These are phyloP conservation scores for Furcasterigmium furcatum DNA, from an alignment of 2,329 filamentous ascomycete species.

Conservation along the genomic window DNA sequence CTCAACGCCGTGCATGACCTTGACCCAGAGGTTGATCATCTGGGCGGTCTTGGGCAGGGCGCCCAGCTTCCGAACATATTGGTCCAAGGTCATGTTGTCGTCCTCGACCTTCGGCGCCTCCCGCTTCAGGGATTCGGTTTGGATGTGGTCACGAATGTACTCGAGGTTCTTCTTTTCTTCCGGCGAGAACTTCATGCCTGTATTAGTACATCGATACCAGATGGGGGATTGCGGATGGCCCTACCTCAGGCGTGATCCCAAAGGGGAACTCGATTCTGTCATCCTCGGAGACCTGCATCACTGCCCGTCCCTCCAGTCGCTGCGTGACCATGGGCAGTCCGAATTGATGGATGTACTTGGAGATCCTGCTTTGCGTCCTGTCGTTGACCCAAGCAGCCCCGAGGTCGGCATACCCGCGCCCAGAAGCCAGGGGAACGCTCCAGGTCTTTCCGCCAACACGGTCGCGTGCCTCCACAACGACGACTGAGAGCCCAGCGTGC, in stretches of 20 bases:
- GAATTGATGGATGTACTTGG: slow-evolving; percentile 11
- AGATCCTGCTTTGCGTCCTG: slow-evolving; percentile 16
- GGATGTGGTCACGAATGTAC: slow-evolving; percentile 28
- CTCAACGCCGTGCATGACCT: slow-evolving; percentile 32
- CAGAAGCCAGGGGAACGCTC: slow-evolving; percentile 14
- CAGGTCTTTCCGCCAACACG: slow-evolving; percentile 38
- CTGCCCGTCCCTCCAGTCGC: slow-evolving; percentile 20
- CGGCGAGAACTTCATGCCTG: slow-evolving; percentile 17
- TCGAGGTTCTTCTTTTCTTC: slow-evolving; percentile 29
- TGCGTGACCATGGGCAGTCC: slow-evolving; percentile 24
- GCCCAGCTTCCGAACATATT: slow-evolving; percentile 28
- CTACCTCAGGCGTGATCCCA: slow-evolving; percentile 25
- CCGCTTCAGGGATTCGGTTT: slow-evolving; percentile 22
- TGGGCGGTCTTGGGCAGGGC: slow-evolving; percentile 21
- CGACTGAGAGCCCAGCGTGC: slow-evolving; percentile 23
- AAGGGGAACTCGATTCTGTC: slow-evolving; percentile 23
- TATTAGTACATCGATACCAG: background rate
- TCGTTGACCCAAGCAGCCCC: slow-evolving; percentile 20
- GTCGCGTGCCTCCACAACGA: slow-evolving; percentile 36
- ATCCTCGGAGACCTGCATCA: slow-evolving; percentile 23
- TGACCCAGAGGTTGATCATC: slow-evolving; percentile 32
- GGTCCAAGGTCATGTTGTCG: slow-evolving; percentile 27
- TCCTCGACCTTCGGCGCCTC: slow-evolving; percentile 18
- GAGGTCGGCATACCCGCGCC: slow-evolving; percentile 18
- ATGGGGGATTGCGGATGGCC: too few relatives aligned